phyloP scores from a whole-genome alignment of 768 basidiomycete species.

The Russula vinacea region DNA sequence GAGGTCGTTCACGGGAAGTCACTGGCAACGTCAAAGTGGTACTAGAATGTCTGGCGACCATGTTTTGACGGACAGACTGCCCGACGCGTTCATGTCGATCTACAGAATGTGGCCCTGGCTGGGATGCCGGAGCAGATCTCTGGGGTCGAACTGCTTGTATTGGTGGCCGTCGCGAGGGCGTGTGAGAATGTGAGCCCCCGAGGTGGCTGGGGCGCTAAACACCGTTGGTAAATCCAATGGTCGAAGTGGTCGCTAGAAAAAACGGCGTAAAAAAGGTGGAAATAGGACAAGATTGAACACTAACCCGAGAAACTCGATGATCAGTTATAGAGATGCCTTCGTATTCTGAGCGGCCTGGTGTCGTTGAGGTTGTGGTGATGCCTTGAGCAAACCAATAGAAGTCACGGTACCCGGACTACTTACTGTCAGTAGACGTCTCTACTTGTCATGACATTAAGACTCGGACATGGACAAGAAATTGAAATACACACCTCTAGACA shows the following conservation, averaged over 20 bases:
- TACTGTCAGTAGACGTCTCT: neutral
- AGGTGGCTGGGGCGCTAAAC: neutral
- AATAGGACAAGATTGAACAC: neutral
- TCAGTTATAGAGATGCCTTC: neutral
- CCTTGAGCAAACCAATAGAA: neutral
- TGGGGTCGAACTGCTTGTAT: neutral
- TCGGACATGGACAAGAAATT: neutral
- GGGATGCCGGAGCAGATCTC: neutral
- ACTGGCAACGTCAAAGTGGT: no score
- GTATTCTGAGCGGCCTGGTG: neutral
- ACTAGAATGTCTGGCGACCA: conserved; percentile 1
- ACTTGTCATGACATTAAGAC: neutral
- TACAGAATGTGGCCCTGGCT: neutral
- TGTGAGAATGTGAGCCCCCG: neutral
- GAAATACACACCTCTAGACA: neutral
- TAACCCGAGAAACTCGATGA: neutral
- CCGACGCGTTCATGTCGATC: conserved; percentile 1
- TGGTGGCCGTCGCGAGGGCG: neutral
- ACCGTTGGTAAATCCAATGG: neutral
- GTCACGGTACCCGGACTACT: neutral
- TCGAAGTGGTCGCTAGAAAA: conserved; percentile 1
- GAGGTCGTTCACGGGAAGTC: neutral
- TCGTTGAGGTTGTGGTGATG: neutral
- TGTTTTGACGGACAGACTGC: neutral
- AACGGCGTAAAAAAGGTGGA: neutral